These are phyloP conservation scores for Apiotrichum gamsii DNA, from an alignment of 1,284 basidiomycete genomes.

Conservation along the genomic window DNA sequence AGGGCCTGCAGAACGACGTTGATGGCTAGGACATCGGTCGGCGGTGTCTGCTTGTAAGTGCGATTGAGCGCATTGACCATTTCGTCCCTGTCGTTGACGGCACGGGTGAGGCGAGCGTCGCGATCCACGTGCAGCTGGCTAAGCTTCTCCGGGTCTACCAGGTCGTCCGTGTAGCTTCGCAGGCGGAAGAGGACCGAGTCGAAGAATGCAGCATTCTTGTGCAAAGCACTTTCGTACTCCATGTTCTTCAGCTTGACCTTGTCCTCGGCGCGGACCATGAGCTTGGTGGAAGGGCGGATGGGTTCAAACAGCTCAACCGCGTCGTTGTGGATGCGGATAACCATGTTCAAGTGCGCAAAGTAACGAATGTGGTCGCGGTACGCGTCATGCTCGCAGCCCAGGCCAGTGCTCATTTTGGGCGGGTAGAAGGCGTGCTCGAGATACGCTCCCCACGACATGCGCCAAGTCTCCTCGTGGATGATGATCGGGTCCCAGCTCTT, in stretches of 20 bases:
- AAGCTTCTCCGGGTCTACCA: slow-evolving; percentile 44
- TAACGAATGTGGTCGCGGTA: slow-evolving; percentile 90
- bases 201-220: slow-evolving; percentile 61
- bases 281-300: slow-evolving; percentile 78
- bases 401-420: slow-evolving; percentile 65
- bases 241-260: slow-evolving; percentile 82
- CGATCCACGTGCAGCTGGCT: slow-evolving; percentile 31
- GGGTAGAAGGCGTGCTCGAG: slow-evolving; percentile 56
- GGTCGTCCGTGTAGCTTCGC: slow-evolving; percentile 40
- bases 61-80: slow-evolving; percentile 69
- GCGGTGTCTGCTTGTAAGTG: slow-evolving; percentile 70
- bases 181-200: slow-evolving; percentile 52
- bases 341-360: slow-evolving; percentile 63
- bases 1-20: slow-evolving; percentile 80
- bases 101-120: slow-evolving; percentile 58
- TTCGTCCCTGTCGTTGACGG: slow-evolving; percentile 67
- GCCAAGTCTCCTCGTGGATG: slow-evolving; percentile 85
- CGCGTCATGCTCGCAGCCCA: slow-evolving; percentile 85
- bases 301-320: slow-evolving; percentile 77
- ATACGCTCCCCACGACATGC: slow-evolving; percentile 48
- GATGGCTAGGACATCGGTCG: slow-evolving; percentile 79
- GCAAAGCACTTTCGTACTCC: slow-evolving; percentile 73
- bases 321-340: slow-evolving; percentile 85
- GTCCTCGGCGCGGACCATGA: slow-evolving; percentile 76
- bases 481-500: slow-evolving; percentile 79